Evolutionary conservation across 2,329 filamentous ascomycete genomes (phyloP).

Genomic region (Fusarium napiforme): DNA sequence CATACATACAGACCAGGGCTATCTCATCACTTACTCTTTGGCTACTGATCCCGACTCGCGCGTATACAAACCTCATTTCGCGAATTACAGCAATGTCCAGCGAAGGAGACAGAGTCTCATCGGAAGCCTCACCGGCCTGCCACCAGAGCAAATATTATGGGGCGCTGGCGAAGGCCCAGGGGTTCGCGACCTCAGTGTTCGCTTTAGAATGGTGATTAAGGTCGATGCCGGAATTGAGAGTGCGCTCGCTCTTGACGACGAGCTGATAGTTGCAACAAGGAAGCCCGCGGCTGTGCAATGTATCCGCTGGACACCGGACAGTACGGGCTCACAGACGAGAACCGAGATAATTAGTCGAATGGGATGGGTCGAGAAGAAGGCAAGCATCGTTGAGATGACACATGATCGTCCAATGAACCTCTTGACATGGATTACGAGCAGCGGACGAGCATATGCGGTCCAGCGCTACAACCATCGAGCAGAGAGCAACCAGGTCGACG

Average conservation of each 20-base stretch:
- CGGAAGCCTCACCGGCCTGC: constrained; percentile 64
- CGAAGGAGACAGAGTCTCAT: constrained; percentile 70
- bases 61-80: constrained; percentile 87
- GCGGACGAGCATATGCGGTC: constrained; percentile 90
- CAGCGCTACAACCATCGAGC: constrained; percentile 69
- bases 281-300: constrained; percentile 97
- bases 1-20: constrained; percentile 85
- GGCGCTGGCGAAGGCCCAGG: constrained; percentile 85
- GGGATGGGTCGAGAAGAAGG: constrained; percentile 84
- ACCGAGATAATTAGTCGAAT: constrained; percentile 92
- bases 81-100: constrained; percentile 72
- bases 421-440: constrained; percentile 89
- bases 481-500: constrained; percentile 54
- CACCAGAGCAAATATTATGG: constrained; percentile 72
- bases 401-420: constrained; percentile 97
- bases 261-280: constrained; percentile 88
- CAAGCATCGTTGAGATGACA: constrained; percentile 83
- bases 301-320: constrained; percentile 92
- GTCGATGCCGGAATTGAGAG: constrained; percentile 94
- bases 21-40: constrained; percentile 93
- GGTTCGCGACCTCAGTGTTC: constrained; percentile 86
- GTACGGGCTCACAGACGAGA: constrained; percentile 82
- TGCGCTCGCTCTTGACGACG: constrained; percentile 89
- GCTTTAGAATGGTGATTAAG: constrained; percentile 97
- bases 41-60: constrained; percentile 83